Evolutionary conservation across 768 basidiomycete genomes (phyloP).

Genomic region (Pleurotus platypus): DNA sequence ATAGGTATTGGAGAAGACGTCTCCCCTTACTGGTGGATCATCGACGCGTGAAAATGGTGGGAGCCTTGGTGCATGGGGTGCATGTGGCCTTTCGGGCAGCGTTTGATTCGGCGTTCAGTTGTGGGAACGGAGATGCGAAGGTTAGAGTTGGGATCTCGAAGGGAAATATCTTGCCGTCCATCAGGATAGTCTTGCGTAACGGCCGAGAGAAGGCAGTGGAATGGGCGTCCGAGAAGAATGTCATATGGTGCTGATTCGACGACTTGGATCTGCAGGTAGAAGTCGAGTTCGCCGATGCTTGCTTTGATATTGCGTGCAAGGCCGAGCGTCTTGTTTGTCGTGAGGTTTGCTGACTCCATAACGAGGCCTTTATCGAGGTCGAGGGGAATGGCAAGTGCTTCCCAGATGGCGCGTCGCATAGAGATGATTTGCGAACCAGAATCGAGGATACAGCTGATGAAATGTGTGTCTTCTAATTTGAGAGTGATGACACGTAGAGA

Average conservation of each 20-base stretch:
- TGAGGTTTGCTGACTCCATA: slow-evolving; percentile 19
- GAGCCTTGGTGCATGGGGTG: no score
- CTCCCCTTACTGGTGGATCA: background rate
- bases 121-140: no score
- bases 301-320: slow-evolving; percentile 14
- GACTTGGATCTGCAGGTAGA: slow-evolving; percentile 20
- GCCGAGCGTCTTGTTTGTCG: slow-evolving; percentile 11
- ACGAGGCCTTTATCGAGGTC: slow-evolving; percentile 12
- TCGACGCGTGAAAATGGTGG: background rate
- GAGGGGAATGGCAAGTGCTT: slow-evolving; percentile 9
- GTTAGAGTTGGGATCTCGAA: background rate
- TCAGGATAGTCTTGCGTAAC: background rate
- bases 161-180: background rate
- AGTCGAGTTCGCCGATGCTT: slow-evolving; percentile 9
- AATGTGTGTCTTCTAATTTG: slow-evolving; percentile 5
- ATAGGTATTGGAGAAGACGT: background rate
- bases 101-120: no score
- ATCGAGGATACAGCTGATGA: slow-evolving; percentile 13
- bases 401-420: slow-evolving; percentile 11
- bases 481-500: slow-evolving; percentile 12
- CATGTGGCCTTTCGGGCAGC: no score
- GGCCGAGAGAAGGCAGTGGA: slow-evolving; percentile 5
- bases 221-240: slow-evolving; percentile 17
- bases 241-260: slow-evolving; percentile 17
- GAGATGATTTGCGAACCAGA: slow-evolving; percentile 14